Conservation (phyloP, 495 filamentous ascomycete genomes). For the Aspergillus haitiensis region DNA sequence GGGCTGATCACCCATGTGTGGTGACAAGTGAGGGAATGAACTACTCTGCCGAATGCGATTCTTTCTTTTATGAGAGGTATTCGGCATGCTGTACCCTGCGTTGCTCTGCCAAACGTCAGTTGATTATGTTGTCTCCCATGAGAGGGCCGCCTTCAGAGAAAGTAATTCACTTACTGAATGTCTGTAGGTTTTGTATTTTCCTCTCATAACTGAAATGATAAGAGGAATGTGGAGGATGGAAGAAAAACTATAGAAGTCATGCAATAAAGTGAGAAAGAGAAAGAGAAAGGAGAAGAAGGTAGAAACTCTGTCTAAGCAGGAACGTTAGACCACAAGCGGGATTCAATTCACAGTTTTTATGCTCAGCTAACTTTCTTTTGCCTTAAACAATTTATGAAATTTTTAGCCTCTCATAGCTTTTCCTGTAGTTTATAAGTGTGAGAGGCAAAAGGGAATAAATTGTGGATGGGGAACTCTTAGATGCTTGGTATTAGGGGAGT, state of each 20-base stretch:
- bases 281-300: neutral
- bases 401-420: too few relatives aligned
- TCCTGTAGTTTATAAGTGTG: too few relatives aligned
- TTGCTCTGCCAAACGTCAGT: neutral
- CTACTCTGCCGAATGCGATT: neutral
- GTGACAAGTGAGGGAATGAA: neutral
- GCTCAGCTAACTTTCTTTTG: too few relatives aligned
- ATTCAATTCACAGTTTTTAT: too few relatives aligned
- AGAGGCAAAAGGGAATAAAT: too few relatives aligned
- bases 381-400: too few relatives aligned
- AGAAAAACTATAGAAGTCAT: neutral
- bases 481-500: too few relatives aligned
- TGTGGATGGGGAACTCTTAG: too few relatives aligned
- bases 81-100: neutral
- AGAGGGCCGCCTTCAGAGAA: too few relatives aligned
- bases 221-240: neutral
- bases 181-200: neutral
- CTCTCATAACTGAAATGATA: neutral
- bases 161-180: neutral
- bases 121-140: neutral
- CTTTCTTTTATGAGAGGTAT: neutral
- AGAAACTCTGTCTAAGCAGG: too few relatives aligned
- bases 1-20: neutral
- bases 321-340: too few relatives aligned
- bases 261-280: neutral